Conservation (phyloP, 1,139 yeast genomes). For the Trichomonascaceae sp. region DNA sequence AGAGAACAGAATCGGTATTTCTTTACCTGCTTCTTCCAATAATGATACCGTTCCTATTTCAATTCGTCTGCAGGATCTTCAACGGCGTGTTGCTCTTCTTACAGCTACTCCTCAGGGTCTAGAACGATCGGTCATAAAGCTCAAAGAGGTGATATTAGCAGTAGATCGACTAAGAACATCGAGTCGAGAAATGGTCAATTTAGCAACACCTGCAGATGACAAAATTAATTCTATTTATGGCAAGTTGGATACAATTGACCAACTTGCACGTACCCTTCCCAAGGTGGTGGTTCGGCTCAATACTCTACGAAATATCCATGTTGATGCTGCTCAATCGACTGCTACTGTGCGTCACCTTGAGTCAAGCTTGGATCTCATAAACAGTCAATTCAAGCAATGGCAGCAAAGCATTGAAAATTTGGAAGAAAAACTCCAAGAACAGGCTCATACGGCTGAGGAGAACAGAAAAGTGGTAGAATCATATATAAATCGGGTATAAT, state of each 20-base stretch:
- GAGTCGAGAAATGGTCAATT: background rate
- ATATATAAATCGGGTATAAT: background rate
- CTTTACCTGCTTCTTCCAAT: background rate
- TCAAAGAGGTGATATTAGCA: constrained; percentile 10
- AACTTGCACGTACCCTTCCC: constrained; percentile 37
- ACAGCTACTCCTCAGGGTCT: constrained; percentile 16
- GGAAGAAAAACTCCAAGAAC: constrained; percentile 35
- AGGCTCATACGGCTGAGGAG: constrained; percentile 22
- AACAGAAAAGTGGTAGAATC: constrained; percentile 16
- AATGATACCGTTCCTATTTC: background rate
- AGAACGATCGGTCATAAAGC: constrained; percentile 12
- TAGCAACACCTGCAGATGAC: constrained; percentile 3
- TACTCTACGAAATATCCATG: constrained; percentile 42
- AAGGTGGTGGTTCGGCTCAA: constrained; percentile 40
- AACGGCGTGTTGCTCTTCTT: constrained; percentile 14
- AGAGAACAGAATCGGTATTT: constrained; percentile 10
- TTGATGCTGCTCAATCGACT: constrained; percentile 49
- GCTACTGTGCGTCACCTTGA: constrained; percentile 46
- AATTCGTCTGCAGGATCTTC: constrained; percentile 5
- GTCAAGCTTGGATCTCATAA: constrained; percentile 32
- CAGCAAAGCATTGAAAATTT: constrained; percentile 35
- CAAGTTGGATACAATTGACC: constrained; percentile 37
- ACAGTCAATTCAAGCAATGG: constrained; percentile 40
- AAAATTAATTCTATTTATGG: constrained; percentile 29
- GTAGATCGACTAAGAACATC: constrained; percentile 10